phyloP scores from a whole-genome alignment of 768 basidiomycete genomes.

The Hygrophorus russula region DNA sequence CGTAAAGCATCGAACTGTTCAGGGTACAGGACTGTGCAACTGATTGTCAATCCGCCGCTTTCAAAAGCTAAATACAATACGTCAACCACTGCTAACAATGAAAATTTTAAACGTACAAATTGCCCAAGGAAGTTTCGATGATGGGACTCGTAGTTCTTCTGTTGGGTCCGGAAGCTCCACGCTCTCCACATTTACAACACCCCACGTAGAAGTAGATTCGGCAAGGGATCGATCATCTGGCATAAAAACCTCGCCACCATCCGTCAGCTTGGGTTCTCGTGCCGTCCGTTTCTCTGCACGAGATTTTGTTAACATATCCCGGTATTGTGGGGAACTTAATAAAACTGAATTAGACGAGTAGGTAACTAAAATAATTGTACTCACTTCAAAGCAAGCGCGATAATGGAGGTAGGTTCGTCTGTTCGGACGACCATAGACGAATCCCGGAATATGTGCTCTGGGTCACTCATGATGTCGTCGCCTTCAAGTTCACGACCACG shows the following conservation, averaged over 20 bases:
- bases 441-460: slow-evolving; percentile 91
- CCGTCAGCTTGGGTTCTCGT: slow-evolving; percentile 42
- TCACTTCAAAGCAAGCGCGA: slow-evolving; percentile 86
- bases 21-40: slow-evolving; percentile 89
- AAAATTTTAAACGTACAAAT: slow-evolving; percentile 42
- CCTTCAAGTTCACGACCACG: slow-evolving; percentile 30
- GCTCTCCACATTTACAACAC: slow-evolving; percentile 76
- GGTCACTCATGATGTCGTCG: slow-evolving; percentile 63
- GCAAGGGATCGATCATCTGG: slow-evolving; percentile 77
- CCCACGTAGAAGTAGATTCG: slow-evolving; percentile 86
- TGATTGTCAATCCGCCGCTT: slow-evolving; percentile 81
- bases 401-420: slow-evolving; percentile 96
- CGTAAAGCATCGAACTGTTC: slow-evolving; percentile 95
- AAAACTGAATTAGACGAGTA: not conserved
- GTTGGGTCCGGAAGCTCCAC: slow-evolving; percentile 57
- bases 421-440: slow-evolving; percentile 91
- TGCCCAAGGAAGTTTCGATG: slow-evolving; percentile 73
- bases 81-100: slow-evolving; percentile 3
- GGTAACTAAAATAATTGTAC: slow-evolving; percentile 12
- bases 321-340: slow-evolving; percentile 67
- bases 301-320: slow-evolving; percentile 68
- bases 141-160: slow-evolving; percentile 64
- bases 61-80: slow-evolving; percentile 58
- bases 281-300: slow-evolving; percentile 67
- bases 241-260: slow-evolving; percentile 82